Evolutionary conservation across 1,139 yeast genomes (phyloP).

Genomic region (Hanseniaspora uvarum): DNA sequence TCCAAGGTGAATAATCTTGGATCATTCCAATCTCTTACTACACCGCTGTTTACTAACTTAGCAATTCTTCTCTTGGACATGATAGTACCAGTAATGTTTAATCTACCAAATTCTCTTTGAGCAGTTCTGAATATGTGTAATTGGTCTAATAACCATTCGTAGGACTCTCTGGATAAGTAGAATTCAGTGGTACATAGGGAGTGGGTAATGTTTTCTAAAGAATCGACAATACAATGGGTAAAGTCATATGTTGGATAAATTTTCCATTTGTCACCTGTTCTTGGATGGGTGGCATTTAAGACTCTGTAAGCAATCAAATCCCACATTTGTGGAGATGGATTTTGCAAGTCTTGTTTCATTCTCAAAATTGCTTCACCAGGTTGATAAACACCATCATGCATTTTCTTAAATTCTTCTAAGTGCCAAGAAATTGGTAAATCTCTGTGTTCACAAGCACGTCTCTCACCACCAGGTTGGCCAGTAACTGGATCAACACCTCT

Average conservation of each 20-base stretch:
- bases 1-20: conserved; percentile 93
- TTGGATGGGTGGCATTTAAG: conserved; percentile 80
- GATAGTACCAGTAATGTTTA: conserved; percentile 88
- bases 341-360: conserved; percentile 89
- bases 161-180: conserved; percentile 80
- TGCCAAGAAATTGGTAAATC: conserved; percentile 54
- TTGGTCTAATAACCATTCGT: conserved; percentile 97
- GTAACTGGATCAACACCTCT: conserved; percentile 77
- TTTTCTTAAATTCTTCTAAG: conserved; percentile 68
- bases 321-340: conserved; percentile 99
- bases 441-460: conserved; percentile 75
- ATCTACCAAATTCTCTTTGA: conserved; percentile 95
- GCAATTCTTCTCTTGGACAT: conserved; percentile 94
- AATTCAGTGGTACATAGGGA: conserved; percentile 94
- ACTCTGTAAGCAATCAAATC: conserved; percentile 98
- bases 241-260: conserved; percentile 97
- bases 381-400: conserved; percentile 80
- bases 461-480: conserved; percentile 87
- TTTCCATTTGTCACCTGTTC: conserved; percentile 95
- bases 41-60: conserved; percentile 67
- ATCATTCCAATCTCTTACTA: conserved; percentile 96
- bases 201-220: conserved; percentile 89
- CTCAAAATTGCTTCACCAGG: conserved; percentile 91
- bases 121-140: conserved; percentile 95
- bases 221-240: conserved; percentile 97